Percentiles rank a stretch among this genome's conserved stretches.
Conservation (phyloP, 2,329 filamentous ascomycete species). For the Scytalidium lignicola region DNA sequence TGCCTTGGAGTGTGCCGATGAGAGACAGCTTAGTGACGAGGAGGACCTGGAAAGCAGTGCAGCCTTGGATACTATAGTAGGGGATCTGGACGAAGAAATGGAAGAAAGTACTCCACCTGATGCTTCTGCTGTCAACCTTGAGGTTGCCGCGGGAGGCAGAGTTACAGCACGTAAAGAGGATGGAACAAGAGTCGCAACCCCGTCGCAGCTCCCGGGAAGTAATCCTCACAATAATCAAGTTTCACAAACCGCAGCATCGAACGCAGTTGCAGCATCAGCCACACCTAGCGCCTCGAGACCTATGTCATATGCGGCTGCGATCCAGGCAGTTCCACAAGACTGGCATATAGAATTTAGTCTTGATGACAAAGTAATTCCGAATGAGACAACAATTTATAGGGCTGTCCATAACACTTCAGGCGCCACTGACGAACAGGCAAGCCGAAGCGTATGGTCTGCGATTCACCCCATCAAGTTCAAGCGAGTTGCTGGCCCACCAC, state of each 20-base stretch:
- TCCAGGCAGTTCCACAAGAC: slow-evolving; percentile 77
- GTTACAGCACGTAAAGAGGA: slow-evolving; percentile 90
- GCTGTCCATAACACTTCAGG: slow-evolving; percentile 66
- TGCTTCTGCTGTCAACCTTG: slow-evolving; percentile 84
- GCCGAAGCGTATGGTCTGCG: slow-evolving; percentile 81
- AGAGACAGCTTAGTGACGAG: slow-evolving; percentile 74
- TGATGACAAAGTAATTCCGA: slow-evolving; percentile 75
- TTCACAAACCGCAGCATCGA: slow-evolving; percentile 32
- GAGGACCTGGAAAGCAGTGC: slow-evolving; percentile 61
- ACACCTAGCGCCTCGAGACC: slow-evolving; percentile 52
- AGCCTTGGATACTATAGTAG: slow-evolving; percentile 81
- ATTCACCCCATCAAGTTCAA: slow-evolving; percentile 91
- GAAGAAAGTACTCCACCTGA: slow-evolving; percentile 66
- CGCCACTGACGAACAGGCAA: slow-evolving; percentile 58
- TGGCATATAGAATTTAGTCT: slow-evolving; percentile 98
- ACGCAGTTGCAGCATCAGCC: slow-evolving; percentile 20
- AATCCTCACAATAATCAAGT: slow-evolving; percentile 34
- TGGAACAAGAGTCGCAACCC: slow-evolving; percentile 79
- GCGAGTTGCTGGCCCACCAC: slow-evolving; percentile 76
- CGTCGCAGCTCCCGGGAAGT: slow-evolving; percentile 55
- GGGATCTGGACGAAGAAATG: slow-evolving; percentile 82
- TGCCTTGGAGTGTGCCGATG: slow-evolving; percentile 86
- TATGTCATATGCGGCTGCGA: slow-evolving; percentile 78
- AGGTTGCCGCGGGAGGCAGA: slow-evolving; percentile 79
- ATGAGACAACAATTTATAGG: slow-evolving; percentile 93